Conservation (phyloP, 192 early-diverging fungal species). For the Thoreauomyces humboldtii region DNA sequence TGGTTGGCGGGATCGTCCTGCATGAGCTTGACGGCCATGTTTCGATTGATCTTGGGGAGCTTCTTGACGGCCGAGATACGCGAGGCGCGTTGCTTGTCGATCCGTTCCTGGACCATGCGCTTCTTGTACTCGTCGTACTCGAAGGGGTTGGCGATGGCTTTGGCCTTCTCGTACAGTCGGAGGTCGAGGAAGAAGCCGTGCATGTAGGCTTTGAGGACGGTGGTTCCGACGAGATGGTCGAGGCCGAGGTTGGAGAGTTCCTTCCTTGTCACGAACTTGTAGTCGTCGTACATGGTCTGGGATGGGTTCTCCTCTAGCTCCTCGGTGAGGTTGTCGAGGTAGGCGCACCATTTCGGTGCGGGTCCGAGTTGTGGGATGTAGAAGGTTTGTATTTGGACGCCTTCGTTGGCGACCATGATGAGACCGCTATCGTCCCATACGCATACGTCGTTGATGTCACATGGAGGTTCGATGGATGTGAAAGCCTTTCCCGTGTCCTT, state of each 20-base stretch:
- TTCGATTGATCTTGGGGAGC: constrained; percentile 89
- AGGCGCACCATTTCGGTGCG: constrained; percentile 88
- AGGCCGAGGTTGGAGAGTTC: constrained; percentile 82
- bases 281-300: constrained; percentile 87
- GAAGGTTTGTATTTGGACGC: constrained; percentile 87
- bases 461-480: constrained; percentile 87
- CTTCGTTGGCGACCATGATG: constrained; percentile 88
- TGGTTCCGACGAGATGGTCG: constrained; percentile 88
- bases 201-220: constrained; percentile 94
- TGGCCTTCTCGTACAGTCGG: constrained; percentile 92
- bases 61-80: constrained; percentile 86
- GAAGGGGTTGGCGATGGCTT: constrained; percentile 93
- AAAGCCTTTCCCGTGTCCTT: constrained; percentile 78
- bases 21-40: constrained; percentile 75
- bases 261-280: constrained; percentile 93
- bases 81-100: constrained; percentile 80
- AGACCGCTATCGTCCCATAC: constrained; percentile 78
- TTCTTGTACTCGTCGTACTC: constrained; percentile 90
- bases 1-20: constrained; percentile 41
- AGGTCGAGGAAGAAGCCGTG: constrained; percentile 98
- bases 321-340: constrained; percentile 93
- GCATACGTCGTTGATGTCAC: constrained; percentile 92
- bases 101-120: constrained; percentile 71
- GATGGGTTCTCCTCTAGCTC: constrained; percentile 83
- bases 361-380: constrained; percentile 91